phyloP scores from a whole-genome alignment of 805 yeast species.

The Starmera dryadoides region DNA sequence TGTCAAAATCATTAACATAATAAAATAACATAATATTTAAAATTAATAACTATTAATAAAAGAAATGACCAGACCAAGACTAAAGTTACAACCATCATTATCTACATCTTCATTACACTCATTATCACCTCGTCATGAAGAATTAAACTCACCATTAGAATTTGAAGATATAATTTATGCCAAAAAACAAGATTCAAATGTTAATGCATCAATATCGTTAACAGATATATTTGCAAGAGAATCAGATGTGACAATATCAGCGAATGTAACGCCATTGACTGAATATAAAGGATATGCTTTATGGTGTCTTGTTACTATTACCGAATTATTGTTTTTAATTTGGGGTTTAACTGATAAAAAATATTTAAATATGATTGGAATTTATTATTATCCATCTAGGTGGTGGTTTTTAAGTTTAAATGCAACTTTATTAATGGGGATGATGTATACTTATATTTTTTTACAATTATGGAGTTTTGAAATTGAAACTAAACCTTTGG shows the following conservation, averaged over 20 bases:
- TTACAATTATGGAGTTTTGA: constrained; percentile 74
- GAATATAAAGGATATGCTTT: constrained; percentile 89
- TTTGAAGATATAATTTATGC: constrained; percentile 15
- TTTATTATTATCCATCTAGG: constrained; percentile 75
- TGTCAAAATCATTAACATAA: not conserved
- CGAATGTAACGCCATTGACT: constrained; percentile 46
- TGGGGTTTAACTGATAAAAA: constrained; percentile 74
- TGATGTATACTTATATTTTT: constrained; percentile 69
- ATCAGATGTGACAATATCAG: constrained; percentile 57
- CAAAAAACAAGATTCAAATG: not conserved
- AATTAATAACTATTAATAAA: too few relatives aligned
- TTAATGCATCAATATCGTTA: constrained; percentile 5
- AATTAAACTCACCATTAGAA: constrained; percentile 5
- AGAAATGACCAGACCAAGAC: not conserved
- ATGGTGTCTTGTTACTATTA: constrained; percentile 57
- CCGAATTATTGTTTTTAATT: constrained; percentile 46
- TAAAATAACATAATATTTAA: too few relatives aligned
- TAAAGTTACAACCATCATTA: constrained; percentile 14
- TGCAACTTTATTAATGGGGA: constrained; percentile 55
- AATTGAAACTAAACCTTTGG: constrained; percentile 50
- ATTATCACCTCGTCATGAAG: constrained; percentile 3
- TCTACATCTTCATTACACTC: constrained; percentile 26
- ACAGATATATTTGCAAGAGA: constrained; percentile 54
- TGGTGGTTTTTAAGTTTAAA: constrained; percentile 90
- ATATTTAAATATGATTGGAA: constrained; percentile 43